phyloP scores from a whole-genome alignment of 2,329 filamentous ascomycete species.

The Stemphylium lycopersici region DNA sequence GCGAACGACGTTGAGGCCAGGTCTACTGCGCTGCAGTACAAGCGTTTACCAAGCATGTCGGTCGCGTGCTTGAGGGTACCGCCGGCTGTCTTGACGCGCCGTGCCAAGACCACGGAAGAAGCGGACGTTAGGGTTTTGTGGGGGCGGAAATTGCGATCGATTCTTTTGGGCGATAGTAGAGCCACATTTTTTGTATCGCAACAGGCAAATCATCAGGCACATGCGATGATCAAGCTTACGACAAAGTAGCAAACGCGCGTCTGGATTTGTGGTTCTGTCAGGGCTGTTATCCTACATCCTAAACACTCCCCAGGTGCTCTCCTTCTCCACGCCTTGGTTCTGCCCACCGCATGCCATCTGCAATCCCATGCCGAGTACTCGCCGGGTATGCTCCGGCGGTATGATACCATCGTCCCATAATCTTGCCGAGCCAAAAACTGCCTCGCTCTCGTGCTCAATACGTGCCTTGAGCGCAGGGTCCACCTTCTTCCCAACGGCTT shows the following conservation, averaged over 20 bases:
- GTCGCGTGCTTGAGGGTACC: conserved; percentile 11
- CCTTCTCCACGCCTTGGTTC: conserved; percentile 40
- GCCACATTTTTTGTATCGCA: neutral
- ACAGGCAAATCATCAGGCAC: neutral
- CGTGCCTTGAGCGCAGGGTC: conserved; percentile 81
- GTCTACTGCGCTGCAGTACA: neutral
- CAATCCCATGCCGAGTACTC: conserved; percentile 57
- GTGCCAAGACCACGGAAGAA: conserved; percentile 18
- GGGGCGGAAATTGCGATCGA: conserved; percentile 13
- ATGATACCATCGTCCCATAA: conserved; percentile 74
- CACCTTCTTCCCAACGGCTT: conserved; percentile 82
- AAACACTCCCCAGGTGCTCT: conserved; percentile 49
- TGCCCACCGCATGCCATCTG: conserved; percentile 53
- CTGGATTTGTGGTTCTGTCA: neutral
- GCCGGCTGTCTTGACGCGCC: conserved; percentile 9
- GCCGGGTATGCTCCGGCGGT: conserved; percentile 56
- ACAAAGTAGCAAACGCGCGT: conserved; percentile 4
- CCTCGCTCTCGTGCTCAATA: conserved; percentile 90
- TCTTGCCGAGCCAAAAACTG: conserved; percentile 83
- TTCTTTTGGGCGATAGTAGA: neutral
- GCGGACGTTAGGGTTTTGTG: conserved; percentile 6
- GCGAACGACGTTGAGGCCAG: neutral
- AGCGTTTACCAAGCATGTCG: conserved; percentile 25
- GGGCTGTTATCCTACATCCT: conserved; percentile 42
- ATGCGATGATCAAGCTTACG: neutral